Conservation (phyloP, 148 eudicot species). For the Heliosperma pusillum region DNA sequence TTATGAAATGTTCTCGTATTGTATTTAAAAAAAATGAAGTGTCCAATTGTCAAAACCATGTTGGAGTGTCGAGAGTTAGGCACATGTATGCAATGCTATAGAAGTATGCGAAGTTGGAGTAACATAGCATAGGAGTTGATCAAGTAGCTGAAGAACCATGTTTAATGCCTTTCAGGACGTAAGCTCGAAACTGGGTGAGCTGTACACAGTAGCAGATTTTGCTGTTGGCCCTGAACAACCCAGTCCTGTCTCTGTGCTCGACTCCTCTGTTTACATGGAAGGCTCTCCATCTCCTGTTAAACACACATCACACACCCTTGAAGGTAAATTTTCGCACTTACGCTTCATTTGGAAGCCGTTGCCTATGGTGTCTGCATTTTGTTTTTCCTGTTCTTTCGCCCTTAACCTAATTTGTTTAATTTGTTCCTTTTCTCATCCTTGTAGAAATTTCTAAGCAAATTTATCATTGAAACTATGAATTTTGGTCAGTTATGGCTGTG, state of each 20-base stretch:
- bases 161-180: conserved; percentile 41
- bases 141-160: conserved; percentile 8
- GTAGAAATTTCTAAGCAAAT: not conserved
- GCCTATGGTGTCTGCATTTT: not conserved
- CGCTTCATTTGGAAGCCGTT: not conserved
- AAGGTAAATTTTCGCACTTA: conserved; percentile 38
- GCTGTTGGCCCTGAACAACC: conserved; percentile 54
- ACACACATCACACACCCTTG: conserved; percentile 37
- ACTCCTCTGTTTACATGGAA: conserved; percentile 48
- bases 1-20: not conserved
- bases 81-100: not conserved
- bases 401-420: not conserved
- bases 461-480: not conserved
- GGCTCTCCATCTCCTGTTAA: conserved; percentile 65
- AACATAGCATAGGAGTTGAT: not conserved
- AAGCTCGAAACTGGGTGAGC: conserved; percentile 37
- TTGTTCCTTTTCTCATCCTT: not conserved
- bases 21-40: too few relatives aligned
- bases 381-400: not conserved
- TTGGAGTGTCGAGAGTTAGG: not conserved
- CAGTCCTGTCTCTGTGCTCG: conserved; percentile 89
- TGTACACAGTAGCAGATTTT: conserved; percentile 32
- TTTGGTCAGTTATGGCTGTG: not conserved
- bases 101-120: not conserved
- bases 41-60: not conserved